phyloP scores from a whole-genome alignment of 306 rosid genomes.

The Leucaena leucocephala region DNA sequence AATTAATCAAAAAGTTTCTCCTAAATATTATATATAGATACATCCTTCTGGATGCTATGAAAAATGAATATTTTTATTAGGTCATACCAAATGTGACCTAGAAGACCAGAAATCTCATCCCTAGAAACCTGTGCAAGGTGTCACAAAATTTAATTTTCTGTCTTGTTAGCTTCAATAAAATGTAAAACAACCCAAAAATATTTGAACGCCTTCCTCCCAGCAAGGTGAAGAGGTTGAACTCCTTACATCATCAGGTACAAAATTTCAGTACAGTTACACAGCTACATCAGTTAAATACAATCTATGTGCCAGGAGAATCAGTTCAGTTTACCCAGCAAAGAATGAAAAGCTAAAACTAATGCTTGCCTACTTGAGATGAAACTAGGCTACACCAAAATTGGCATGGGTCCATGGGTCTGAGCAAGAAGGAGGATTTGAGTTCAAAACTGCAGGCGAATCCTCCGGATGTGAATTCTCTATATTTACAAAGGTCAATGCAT shows the following conservation, averaged over 20 bases:
- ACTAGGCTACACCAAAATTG: constrained; percentile 43
- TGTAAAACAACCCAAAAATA: not conserved
- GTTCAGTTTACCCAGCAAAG: constrained; percentile 34
- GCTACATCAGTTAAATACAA: constrained; percentile 38
- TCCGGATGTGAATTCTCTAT: not conserved
- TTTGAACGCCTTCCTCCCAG: not conserved
- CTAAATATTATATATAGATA: too few relatives aligned
- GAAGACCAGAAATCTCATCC: not conserved
- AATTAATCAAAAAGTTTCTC: too few relatives aligned
- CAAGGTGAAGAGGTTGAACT: constrained; percentile 1
- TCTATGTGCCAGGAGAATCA: constrained; percentile 22
- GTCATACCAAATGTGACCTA: too few relatives aligned
- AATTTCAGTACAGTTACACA: constrained; percentile 17
- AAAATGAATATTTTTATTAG: too few relatives aligned
- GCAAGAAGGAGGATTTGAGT: constrained; percentile 27
- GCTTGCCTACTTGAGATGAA: constrained; percentile 12
- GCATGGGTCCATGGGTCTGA: constrained; percentile 22
- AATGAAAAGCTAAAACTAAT: constrained; percentile 30
- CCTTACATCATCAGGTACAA: constrained; percentile 32
- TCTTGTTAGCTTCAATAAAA: not conserved
- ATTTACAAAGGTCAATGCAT: not conserved
- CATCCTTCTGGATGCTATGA: too few relatives aligned
- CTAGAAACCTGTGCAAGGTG: not conserved
- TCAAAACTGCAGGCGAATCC: constrained; percentile 7
- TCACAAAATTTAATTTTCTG: not conserved